Evolutionary conservation across 495 filamentous ascomycete genomes (phyloP).

Genomic region (Talaromyces wortmannii): DNA sequence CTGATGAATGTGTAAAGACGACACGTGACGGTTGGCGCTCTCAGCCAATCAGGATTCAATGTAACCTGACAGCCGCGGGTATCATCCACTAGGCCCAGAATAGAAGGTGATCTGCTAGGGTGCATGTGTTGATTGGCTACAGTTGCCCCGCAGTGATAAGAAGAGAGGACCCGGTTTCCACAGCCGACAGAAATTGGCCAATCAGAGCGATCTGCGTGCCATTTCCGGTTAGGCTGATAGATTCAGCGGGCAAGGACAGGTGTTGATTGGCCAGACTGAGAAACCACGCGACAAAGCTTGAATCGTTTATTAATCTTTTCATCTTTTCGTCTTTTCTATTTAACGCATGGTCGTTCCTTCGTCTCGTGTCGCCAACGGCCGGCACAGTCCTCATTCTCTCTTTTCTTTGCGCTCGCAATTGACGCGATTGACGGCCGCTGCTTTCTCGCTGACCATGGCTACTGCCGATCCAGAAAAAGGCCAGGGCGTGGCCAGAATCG

Average conservation of each 20-base stretch:
- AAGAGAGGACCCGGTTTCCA: background rate
- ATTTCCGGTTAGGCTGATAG: background rate
- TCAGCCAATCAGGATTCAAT: background rate
- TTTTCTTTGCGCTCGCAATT: no score
- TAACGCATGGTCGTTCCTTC: background rate
- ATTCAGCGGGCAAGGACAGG: background rate
- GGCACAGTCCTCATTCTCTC: no score
- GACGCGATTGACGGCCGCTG: no score
- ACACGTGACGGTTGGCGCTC: no score
- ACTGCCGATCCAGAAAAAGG: constrained; percentile 2
- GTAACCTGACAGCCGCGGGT: background rate
- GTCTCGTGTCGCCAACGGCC: background rate
- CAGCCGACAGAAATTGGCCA: background rate
- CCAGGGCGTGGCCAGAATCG: background rate
- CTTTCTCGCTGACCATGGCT: background rate
- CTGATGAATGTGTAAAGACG: no score
- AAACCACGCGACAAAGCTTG: background rate
- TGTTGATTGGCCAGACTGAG: background rate
- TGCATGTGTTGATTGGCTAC: background rate
- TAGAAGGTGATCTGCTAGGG: background rate
- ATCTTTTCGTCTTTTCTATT: background rate
- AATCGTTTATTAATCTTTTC: no score
- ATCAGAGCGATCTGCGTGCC: background rate
- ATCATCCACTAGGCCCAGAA: background rate
- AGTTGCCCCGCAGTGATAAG: background rate